Evolutionary conservation across 768 basidiomycete genomes (phyloP).

Genomic region (Hydnomerulius pinastri): DNA sequence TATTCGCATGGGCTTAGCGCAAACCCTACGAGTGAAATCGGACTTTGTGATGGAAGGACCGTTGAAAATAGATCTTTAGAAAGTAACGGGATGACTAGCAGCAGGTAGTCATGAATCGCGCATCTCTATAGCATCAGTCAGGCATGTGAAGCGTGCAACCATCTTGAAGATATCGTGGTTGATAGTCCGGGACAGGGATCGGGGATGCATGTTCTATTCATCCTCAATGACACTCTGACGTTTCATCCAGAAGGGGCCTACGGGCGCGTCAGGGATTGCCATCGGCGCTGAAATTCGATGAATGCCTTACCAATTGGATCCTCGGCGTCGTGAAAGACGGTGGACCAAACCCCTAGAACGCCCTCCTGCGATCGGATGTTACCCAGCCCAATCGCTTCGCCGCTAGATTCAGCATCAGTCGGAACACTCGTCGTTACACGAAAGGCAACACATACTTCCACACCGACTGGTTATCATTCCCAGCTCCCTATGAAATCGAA

Average conservation of each 20-base stretch:
- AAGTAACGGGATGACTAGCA: too few relatives aligned
- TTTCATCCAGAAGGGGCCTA: slow-evolving; percentile 33
- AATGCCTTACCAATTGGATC: slow-evolving; percentile 46
- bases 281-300: not conserved
- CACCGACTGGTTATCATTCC: slow-evolving; percentile 51
- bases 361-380: slow-evolving; percentile 60
- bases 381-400: slow-evolving; percentile 64
- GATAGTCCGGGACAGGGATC: too few relatives aligned
- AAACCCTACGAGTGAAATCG: too few relatives aligned
- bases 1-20: too few relatives aligned
- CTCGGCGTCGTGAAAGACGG: slow-evolving; percentile 44
- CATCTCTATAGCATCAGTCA: too few relatives aligned
- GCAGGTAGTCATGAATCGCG: too few relatives aligned
- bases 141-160: too few relatives aligned
- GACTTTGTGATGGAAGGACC: too few relatives aligned
- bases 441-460: slow-evolving; percentile 67
- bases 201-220: slow-evolving; percentile 15
- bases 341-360: slow-evolving; percentile 56
- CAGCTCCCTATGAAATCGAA: slow-evolving; percentile 41
- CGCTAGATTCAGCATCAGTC: too few relatives aligned
- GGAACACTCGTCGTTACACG: too few relatives aligned
- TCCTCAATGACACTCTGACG: slow-evolving; percentile 25
- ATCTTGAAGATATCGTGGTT: too few relatives aligned
- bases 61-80: too few relatives aligned
- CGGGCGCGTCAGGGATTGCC: not conserved